Evolutionary conservation across 768 basidiomycete species (phyloP).

Genomic region (Russula olivacea): DNA sequence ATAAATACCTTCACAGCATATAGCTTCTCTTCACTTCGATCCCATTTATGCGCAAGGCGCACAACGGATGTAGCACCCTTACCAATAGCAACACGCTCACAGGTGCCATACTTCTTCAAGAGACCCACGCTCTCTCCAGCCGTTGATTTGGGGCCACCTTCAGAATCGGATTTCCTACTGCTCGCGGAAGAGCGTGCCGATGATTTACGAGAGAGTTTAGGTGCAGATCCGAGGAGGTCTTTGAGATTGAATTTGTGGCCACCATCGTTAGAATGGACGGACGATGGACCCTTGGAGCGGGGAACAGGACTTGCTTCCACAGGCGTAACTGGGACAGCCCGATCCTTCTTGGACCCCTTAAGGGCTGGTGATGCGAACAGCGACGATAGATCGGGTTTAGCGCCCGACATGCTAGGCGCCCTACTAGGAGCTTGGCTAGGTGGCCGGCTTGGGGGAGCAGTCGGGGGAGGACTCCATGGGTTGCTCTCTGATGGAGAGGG

Average conservation of each 20-base stretch:
- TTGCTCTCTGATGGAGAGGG: slow-evolving; percentile 55
- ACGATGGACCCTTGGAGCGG: slow-evolving; percentile 35
- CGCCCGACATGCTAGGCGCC: slow-evolving; percentile 32
- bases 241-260: slow-evolving; percentile 79
- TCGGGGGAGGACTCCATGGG: slow-evolving; percentile 56
- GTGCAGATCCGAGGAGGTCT: slow-evolving; percentile 66
- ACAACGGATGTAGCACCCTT: slow-evolving; percentile 99
- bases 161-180: slow-evolving; percentile 65
- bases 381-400: slow-evolving; percentile 22
- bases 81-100: slow-evolving; percentile 94
- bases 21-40: slow-evolving; percentile 89
- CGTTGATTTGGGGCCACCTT: slow-evolving; percentile 41
- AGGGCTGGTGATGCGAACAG: slow-evolving; percentile 5
- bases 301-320: slow-evolving; percentile 8
- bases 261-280: slow-evolving; percentile 49
- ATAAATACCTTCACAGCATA: slow-evolving; percentile 92
- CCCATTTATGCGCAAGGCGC: slow-evolving; percentile 97
- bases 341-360: slow-evolving; percentile 18
- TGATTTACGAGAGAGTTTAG: slow-evolving; percentile 66
- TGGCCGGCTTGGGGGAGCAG: slow-evolving; percentile 52
- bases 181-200: slow-evolving; percentile 66
- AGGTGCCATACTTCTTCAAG: slow-evolving; percentile 92
- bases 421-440: slow-evolving; percentile 43
- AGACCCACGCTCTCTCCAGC: slow-evolving; percentile 50
- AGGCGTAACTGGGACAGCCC: slow-evolving; percentile 9